These are phyloP conservation scores for Calonectria multiphialidica DNA, from an alignment of 2,329 filamentous ascomycete species.

Conservation along the genomic window DNA sequence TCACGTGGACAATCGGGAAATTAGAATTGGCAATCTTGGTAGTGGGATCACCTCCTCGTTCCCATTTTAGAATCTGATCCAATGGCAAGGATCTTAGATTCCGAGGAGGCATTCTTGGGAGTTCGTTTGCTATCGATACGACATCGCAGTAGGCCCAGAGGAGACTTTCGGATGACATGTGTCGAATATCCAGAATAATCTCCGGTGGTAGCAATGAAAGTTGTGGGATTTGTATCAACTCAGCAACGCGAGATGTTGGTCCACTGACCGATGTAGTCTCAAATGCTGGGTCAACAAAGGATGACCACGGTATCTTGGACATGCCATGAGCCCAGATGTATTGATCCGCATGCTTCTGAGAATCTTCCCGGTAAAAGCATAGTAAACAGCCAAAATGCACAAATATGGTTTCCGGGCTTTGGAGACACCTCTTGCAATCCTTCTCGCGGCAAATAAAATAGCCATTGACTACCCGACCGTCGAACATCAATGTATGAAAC, in stretches of 20 bases:
- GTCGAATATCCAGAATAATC: not conserved
- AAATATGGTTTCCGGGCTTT: not conserved
- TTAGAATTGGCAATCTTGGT: not conserved
- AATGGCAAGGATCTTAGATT: not conserved
- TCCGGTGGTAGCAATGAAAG: not conserved
- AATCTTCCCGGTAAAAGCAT: not conserved
- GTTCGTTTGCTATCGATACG: not conserved
- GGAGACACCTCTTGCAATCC: not conserved
- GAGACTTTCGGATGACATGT: not conserved
- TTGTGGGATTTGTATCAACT: not conserved
- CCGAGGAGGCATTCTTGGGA: not conserved
- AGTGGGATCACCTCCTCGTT: not conserved
- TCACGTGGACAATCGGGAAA: not conserved
- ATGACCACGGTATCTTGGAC: not conserved
- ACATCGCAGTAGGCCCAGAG: not conserved
- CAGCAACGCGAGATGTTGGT: not conserved
- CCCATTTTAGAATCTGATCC: not conserved
- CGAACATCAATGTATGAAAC: not conserved
- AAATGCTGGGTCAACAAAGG: not conserved
- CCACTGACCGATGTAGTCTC: not conserved
- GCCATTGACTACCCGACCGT: not conserved
- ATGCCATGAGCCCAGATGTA: not conserved
- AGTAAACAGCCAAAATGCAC: not conserved
- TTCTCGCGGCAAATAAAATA: not conserved
- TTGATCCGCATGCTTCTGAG: not conserved